These are phyloP conservation scores for Oryza nivara DNA, from an alignment of 176 grass and related monocot genomes.

Conservation along the genomic window DNA sequence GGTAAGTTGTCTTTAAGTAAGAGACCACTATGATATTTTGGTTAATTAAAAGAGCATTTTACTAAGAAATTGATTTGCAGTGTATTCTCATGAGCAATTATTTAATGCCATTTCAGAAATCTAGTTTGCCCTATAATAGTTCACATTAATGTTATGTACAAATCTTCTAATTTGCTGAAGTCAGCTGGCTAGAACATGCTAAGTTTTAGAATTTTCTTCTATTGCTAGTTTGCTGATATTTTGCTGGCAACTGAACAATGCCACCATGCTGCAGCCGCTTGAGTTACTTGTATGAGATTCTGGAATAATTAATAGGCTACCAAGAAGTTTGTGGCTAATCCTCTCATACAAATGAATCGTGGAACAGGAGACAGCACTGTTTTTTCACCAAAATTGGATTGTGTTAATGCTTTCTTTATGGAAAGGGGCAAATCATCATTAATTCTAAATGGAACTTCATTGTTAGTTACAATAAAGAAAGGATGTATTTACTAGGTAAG, in stretches of 20 bases:
- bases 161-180: not conserved
- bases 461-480: not conserved
- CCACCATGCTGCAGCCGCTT: not conserved
- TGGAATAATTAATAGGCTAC: not conserved
- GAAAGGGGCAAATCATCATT: not conserved
- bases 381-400: not conserved
- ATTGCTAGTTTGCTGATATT: not conserved
- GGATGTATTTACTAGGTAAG: not conserved
- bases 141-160: not conserved
- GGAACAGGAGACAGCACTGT: not conserved
- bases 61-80: not conserved
- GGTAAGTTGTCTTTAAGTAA: not conserved
- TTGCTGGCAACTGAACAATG: not conserved
- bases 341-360: not conserved
- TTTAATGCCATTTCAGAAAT: not conserved
- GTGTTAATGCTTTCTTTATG: not conserved
- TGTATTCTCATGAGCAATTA: not conserved
- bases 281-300: conserved; percentile 12
- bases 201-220: not conserved
- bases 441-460: not conserved
- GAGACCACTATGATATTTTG: not conserved
- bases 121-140: not conserved
- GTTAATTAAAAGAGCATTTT: not conserved
- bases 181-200: not conserved
- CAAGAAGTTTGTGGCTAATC: not conserved